A percentile compares a stretch with the other conserved stretches of the same genome.
phyloP scores from a whole-genome alignment of 345 rosid genomes.

The Eutrema japonicum region DNA sequence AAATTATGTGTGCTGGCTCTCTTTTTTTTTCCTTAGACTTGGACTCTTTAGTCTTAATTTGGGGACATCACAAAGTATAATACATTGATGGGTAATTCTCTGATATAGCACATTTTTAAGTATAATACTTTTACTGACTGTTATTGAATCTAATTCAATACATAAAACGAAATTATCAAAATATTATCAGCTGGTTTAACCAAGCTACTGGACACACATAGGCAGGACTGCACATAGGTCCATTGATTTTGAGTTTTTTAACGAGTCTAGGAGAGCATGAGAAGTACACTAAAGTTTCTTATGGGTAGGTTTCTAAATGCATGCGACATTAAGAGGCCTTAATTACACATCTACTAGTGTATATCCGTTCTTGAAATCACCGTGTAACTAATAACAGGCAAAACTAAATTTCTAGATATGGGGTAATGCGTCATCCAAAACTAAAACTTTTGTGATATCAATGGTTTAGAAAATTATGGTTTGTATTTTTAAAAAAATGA shows the following conservation, averaged over 20 bases:
- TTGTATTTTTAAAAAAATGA: too few species aligned
- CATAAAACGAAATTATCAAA: too few species aligned
- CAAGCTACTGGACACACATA: background rate
- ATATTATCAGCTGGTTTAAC: background rate
- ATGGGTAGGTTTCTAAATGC: background rate
- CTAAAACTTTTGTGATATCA: too few species aligned
- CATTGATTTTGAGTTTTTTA: background rate
- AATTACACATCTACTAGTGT: too few species aligned
- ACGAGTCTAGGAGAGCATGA: background rate
- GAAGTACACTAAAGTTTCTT: background rate
- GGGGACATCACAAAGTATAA: background rate
- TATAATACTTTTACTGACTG: background rate
- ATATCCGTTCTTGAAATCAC: too few species aligned
- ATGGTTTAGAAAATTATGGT: too few species aligned
- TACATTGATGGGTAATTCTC: background rate
- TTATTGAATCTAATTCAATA: background rate
- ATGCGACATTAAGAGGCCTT: too few species aligned
- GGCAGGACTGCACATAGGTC: background rate
- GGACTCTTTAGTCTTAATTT: conserved; percentile 37
- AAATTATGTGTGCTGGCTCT: conserved; percentile 35
- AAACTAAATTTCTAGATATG: too few species aligned
- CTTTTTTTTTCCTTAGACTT: background rate
- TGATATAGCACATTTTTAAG: background rate
- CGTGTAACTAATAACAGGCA: too few species aligned
- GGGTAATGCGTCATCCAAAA: too few species aligned